Evolutionary conservation across 148 eudicot genomes (phyloP).

Genomic region (Selenicereus undatus): DNA sequence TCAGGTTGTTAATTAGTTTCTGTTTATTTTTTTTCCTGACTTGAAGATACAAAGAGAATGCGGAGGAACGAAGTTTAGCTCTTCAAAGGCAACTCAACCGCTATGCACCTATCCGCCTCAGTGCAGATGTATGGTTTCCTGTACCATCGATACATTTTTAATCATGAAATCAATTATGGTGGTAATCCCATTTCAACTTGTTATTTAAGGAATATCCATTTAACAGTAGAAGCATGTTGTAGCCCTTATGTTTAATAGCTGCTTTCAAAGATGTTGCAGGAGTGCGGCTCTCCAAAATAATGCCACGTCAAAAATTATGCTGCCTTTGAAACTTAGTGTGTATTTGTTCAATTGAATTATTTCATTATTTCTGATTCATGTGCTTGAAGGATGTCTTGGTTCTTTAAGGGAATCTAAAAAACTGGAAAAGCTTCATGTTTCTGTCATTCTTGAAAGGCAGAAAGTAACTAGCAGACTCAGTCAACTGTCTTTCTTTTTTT

Average conservation of each 20-base stretch:
- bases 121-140: conserved; percentile 42
- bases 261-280: conserved; percentile 3
- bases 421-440: not conserved
- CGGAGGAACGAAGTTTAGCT: conserved; percentile 53
- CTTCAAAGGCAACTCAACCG: conserved; percentile 75
- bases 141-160: not conserved
- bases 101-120: conserved; percentile 65
- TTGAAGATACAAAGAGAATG: conserved; percentile 61
- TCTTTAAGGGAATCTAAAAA: not conserved
- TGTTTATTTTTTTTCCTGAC: conserved; percentile 4
- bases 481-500: not conserved
- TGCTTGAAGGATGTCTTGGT: not conserved
- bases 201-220: not conserved
- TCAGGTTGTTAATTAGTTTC: conserved; percentile 5
- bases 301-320: not conserved
- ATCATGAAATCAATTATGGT: conserved; percentile 7
- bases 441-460: not conserved
- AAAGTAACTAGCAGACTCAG: not conserved
- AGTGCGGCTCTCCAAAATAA: not conserved
- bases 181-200: not conserved
- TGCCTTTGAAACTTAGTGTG: not conserved
- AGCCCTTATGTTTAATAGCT: not conserved
- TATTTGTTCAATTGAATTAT: not conserved
- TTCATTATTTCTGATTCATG: not conserved
- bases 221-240: not conserved